Evolutionary conservation across 2,329 filamentous ascomycete species (phyloP).

Genomic region (Colletotrichum echinochloae): DNA sequence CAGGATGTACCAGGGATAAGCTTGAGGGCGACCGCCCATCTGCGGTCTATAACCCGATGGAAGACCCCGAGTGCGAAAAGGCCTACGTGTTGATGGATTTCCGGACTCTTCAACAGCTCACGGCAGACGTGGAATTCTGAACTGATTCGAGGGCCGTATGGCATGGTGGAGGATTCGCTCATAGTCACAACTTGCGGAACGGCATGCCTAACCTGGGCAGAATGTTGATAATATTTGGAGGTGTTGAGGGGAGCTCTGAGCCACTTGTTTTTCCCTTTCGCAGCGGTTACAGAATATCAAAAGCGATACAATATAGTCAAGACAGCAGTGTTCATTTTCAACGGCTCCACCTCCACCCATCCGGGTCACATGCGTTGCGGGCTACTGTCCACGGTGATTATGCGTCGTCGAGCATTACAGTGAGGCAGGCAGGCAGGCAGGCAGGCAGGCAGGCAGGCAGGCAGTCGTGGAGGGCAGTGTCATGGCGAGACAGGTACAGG

Average conservation of each 20-base stretch:
- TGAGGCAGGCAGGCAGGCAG: no score
- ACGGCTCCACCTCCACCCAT: neutral
- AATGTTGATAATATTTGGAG: neutral
- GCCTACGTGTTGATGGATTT: neutral
- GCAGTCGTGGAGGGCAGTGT: neutral
- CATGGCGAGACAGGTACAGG: no score
- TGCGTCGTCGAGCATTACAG: no score
- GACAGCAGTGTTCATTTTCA: neutral
- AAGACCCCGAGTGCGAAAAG: neutral
- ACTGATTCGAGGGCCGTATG: neutral
- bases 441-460: no score
- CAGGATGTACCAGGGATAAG: neutral
- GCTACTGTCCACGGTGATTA: no score
- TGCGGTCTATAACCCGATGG: neutral
- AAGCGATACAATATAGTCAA: neutral
- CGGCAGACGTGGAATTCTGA: neutral
- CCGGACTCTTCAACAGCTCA: neutral
- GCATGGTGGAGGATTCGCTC: neutral
- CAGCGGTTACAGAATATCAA: neutral
- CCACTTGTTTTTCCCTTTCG: neutral
- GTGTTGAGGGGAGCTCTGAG: neutral
- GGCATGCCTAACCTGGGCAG: neutral
- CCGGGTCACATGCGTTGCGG: neutral
- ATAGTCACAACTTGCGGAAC: neutral
- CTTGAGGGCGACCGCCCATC: neutral